Base-by-base conservation (phyloP, 2,329 filamentous ascomycete genomes). In the Cladophialophora chaetospira region DNA sequence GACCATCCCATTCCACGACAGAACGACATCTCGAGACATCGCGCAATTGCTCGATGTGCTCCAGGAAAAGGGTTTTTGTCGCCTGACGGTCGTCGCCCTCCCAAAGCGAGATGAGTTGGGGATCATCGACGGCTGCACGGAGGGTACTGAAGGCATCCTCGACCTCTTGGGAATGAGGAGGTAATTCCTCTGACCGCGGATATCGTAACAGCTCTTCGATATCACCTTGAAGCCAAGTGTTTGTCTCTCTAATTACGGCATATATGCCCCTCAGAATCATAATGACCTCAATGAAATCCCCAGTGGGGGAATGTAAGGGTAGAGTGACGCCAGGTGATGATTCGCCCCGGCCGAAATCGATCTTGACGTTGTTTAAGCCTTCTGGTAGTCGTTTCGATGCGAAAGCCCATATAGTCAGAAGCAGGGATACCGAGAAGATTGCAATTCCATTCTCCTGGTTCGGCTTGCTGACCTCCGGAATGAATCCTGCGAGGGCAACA, bases 361-460 rank as follows among this genome's bases (percentile, higher is more conserved):
- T 45, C 47, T 62, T 64, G 36, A 62, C 62, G 11, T 52, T 61
- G 29, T 62, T 61, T 44, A 66, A 35, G 19, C 59, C 61, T 50
- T 66, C 61, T 4, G 64, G 64, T 8, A 66, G 54, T 25, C 57
- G 56, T 44, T 63, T 63, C 1, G 62, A 63, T 4, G 63, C 64
- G 43, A 66, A 66, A 4, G 63, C 57, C 62, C 62, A 64, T 13
- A 66, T 53, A 10, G 63, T 63, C n/a, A 66, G 52, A 15, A 65
- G 54, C 4, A 64, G 47, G 11, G 65, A 66, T 2, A 64, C 53
- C 8, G 55, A 60, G 46, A 66, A 66, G 8, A 66, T 55, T 6
- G 65, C 65, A 21, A 64, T 60, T 19, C 61, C 58, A 42, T 66
- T 66, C 9, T 63, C 55, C 49, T 63, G 58, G 33, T 44, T 63